phyloP scores from a whole-genome alignment of 1,139 yeast genomes.

The Saccharomyces hybrid region DNA sequence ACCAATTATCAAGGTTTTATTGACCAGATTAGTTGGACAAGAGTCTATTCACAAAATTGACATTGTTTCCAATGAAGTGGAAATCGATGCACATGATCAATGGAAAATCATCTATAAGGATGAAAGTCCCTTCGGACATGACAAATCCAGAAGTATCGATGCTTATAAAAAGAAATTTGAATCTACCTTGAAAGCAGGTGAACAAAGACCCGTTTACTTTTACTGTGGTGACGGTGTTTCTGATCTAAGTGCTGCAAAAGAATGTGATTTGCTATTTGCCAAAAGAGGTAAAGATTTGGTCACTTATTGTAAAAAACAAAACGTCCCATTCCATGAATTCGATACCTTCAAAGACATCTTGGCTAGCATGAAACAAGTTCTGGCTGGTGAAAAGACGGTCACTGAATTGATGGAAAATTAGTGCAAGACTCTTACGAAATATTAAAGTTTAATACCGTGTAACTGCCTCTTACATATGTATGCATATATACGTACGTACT shows the following conservation, averaged over 20 bases:
- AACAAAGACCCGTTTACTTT: constrained; percentile 54
- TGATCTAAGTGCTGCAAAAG: constrained; percentile 90
- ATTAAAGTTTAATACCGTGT: background rate
- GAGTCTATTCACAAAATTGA: constrained; percentile 68
- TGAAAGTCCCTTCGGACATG: constrained; percentile 87
- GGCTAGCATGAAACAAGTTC: constrained; percentile 41
- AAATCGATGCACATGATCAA: constrained; percentile 44
- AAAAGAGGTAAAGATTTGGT: constrained; percentile 87
- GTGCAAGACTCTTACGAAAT: background rate
- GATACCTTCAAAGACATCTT: constrained; percentile 68
- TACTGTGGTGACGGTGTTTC: constrained; percentile 98
- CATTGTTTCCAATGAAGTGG: constrained; percentile 75
- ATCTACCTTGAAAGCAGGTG: constrained; percentile 35
- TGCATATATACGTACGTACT: background rate
- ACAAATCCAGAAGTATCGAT: constrained; percentile 75
- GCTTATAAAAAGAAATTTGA: constrained; percentile 45
- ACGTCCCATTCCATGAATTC: constrained; percentile 80
- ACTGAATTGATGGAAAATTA: constrained; percentile 36
- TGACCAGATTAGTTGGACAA: constrained; percentile 65
- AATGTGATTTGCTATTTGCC: constrained; percentile 88
- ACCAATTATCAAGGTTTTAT: constrained; percentile 75
- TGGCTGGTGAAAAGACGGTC: constrained; percentile 39
- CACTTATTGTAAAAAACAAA: constrained; percentile 70
- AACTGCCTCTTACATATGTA: background rate
- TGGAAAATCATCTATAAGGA: constrained; percentile 88